These are phyloP conservation scores for Taiozyma onychis DNA, from an alignment of 1,139 yeast species.

Conservation along the genomic window DNA sequence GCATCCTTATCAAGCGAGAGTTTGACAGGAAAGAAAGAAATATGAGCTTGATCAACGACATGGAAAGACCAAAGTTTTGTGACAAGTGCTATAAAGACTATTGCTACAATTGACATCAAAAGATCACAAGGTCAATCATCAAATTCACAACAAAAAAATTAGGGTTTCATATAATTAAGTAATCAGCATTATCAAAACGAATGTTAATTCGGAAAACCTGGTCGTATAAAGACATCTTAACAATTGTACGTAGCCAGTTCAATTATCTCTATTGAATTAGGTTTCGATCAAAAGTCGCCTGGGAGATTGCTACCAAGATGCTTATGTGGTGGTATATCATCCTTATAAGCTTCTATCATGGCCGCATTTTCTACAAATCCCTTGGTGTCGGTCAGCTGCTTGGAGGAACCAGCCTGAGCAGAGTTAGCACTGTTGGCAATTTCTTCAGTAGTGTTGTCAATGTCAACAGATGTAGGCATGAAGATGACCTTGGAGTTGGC, in stretches of 20 bases:
- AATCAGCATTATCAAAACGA: background rate
- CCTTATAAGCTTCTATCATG: slow-evolving; percentile 1
- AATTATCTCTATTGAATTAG: background rate
- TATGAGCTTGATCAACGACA: slow-evolving; percentile 23
- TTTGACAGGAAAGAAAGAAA: slow-evolving; percentile 37
- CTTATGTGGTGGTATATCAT: background rate
- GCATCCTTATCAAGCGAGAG: slow-evolving; percentile 52
- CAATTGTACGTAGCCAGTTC: background rate
- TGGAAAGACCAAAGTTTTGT: slow-evolving; percentile 29
- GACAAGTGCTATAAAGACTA: slow-evolving; percentile 32
- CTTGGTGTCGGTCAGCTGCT: background rate
- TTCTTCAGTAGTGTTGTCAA: slow-evolving; percentile 23
- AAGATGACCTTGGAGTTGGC: slow-evolving; percentile 65
- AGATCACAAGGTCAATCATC: background rate
- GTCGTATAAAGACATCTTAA: background rate
- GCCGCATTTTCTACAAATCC: background rate
- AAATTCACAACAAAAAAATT: background rate
- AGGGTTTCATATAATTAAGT: background rate
- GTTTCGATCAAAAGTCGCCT: background rate
- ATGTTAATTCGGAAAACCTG: background rate
- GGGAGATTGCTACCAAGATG: background rate
- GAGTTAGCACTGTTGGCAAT: background rate
- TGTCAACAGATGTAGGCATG: slow-evolving; percentile 51
- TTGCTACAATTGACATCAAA: slow-evolving; percentile 28
- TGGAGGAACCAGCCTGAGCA: background rate